A percentile compares a stretch with the other conserved stretches of the same genome.
Conservation (phyloP, 116 monocot species). For the Zostera marina region DNA sequence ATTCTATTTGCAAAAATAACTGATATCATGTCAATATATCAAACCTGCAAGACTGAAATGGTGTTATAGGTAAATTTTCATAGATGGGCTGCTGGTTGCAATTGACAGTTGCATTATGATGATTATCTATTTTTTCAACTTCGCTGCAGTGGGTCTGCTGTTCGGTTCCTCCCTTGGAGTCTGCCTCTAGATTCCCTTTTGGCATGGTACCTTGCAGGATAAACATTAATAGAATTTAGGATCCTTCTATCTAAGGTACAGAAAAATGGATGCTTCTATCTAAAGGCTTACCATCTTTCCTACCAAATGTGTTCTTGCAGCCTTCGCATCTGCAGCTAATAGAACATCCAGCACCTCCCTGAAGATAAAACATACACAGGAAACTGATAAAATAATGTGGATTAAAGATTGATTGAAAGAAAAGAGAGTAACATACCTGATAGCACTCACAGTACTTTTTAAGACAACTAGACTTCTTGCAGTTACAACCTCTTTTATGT, state of each 20-base stretch:
- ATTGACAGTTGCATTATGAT: constrained; percentile 18
- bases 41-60: constrained; percentile 45
- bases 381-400: not conserved
- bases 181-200: constrained; percentile 27
- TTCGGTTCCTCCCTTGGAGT: constrained; percentile 27
- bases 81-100: constrained; percentile 13
- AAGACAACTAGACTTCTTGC: constrained; percentile 67
- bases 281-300: constrained; percentile 44
- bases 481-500: constrained; percentile 51
- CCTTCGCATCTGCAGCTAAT: constrained; percentile 79
- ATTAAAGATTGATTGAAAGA: not conserved
- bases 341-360: constrained; percentile 92
- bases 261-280: not conserved
- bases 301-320: constrained; percentile 89
- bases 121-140: constrained; percentile 18
- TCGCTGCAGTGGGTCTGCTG: constrained; percentile 21
- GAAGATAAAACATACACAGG: constrained; percentile 3
- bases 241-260: not conserved
- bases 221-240: not conserved
- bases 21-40: not conserved
- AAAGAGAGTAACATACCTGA: constrained; percentile 43
- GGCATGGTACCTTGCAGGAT: constrained; percentile 10
- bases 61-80: constrained; percentile 30
- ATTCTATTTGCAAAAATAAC: not conserved
- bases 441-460: constrained; percentile 99